Percentiles rank a stretch among this genome's conserved stretches.
Evolutionary conservation across 1,284 basidiomycete genomes (phyloP).

Genomic region (Ustilago crameri): DNA sequence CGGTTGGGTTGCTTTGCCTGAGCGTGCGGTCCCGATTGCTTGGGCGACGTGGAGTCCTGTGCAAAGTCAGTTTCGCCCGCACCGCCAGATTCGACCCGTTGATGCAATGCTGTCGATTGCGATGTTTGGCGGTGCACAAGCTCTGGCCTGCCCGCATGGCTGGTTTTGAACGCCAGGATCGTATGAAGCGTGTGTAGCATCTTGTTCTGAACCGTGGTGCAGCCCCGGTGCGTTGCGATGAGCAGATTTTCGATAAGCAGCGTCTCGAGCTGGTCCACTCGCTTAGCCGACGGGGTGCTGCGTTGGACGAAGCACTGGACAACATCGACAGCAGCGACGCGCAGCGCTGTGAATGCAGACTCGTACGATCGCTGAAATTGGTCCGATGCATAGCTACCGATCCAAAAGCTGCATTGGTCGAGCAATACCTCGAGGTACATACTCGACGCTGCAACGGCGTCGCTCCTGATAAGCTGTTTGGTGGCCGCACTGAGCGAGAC

Average conservation of each 20-base stretch:
- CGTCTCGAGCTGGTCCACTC: constrained; percentile 73
- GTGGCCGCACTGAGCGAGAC: constrained; percentile 27
- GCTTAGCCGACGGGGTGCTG: constrained; percentile 77
- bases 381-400: constrained; percentile 28
- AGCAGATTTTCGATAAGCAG: constrained; percentile 81
- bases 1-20: constrained; percentile 64
- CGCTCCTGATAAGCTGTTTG: constrained; percentile 17
- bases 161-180: constrained; percentile 67
- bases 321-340: constrained; percentile 80
- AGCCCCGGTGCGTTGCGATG: constrained; percentile 74
- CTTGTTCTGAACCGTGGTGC: constrained; percentile 74
- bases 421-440: constrained; percentile 42
- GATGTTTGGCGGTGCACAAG: constrained; percentile 20
- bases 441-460: constrained; percentile 4
- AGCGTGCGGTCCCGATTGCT: neutral
- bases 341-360: constrained; percentile 70
- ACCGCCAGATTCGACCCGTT: constrained; percentile 17
- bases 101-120: constrained; percentile 11
- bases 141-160: constrained; percentile 8
- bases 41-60: constrained; percentile 2
- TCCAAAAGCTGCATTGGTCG: constrained; percentile 32
- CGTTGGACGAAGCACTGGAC: constrained; percentile 83
- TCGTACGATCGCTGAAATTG: constrained; percentile 6
- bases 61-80: constrained; percentile 12
- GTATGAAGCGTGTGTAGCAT: constrained; percentile 90